Percentiles rank a stretch among this genome's conserved stretches.
Evolutionary conservation across 176 grass and related monocot genomes (phyloP).

Genomic region (Eragrostis nindensis): DNA sequence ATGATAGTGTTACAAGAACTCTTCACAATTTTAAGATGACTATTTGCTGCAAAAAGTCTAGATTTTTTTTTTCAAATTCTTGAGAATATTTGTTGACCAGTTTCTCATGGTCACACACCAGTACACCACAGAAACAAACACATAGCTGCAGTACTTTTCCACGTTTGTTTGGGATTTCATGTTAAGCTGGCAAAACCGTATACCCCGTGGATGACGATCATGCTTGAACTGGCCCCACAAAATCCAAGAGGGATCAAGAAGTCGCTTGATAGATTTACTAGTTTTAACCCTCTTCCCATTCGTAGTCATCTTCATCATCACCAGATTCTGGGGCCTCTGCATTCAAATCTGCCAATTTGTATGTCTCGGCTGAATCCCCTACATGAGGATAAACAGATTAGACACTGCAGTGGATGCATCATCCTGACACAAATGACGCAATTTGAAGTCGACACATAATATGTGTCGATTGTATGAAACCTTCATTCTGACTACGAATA

Average conservation of each 20-base stretch:
- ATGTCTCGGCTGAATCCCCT: constrained; percentile 61
- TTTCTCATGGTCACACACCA: neutral
- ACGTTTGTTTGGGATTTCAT: neutral
- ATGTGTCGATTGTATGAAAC: constrained; percentile 7
- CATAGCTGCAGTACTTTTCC: neutral
- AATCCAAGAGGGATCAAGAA: neutral
- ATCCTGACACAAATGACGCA: neutral
- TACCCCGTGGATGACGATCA: neutral
- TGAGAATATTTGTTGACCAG: neutral
- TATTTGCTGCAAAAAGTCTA: neutral
- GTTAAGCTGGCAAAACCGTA: neutral
- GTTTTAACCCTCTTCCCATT: constrained; percentile 83
- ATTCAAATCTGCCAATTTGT: constrained; percentile 84
- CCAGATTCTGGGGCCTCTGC: constrained; percentile 73
- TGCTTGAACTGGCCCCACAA: neutral
- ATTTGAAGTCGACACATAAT: neutral
- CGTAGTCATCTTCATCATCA: constrained; percentile 74
- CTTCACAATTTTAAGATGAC: neutral
- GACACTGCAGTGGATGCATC: neutral
- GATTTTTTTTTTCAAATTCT: neutral
- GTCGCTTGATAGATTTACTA: neutral
- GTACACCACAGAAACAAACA: neutral
- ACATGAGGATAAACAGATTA: constrained; percentile 38
- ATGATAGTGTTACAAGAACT: constrained; percentile 14
- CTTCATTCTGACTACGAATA: neutral